These are phyloP conservation scores for Starmerella khaoyaiensis DNA, from an alignment of 805 yeast genomes.

Conservation along the genomic window DNA sequence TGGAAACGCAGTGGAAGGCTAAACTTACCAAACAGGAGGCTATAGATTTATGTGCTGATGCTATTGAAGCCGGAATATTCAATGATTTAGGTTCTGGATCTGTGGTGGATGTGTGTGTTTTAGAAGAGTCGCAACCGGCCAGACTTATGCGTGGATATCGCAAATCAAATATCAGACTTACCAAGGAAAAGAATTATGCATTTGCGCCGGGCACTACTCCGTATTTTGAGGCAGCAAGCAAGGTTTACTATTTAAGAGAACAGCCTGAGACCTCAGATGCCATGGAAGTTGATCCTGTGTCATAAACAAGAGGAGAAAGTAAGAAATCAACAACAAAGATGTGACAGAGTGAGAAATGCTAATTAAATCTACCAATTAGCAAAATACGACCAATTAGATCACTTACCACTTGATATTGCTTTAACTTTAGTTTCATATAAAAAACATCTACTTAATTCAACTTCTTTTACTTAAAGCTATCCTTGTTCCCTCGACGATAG, in stretches of 20 bases:
- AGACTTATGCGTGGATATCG: conserved; percentile 70
- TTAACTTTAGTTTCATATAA: no score
- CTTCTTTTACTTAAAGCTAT: conserved; percentile 36
- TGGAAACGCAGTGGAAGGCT: conserved; percentile 77
- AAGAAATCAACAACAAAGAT: neutral
- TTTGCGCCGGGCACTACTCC: conserved; percentile 93
- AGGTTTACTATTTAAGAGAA: conserved; percentile 29
- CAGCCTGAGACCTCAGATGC: conserved; percentile 44
- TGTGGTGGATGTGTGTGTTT: conserved; percentile 91
- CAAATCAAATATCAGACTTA: conserved; percentile 78
- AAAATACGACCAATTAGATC: no score
- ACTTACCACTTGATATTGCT: no score
- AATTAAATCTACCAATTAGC: neutral
- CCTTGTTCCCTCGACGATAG: conserved; percentile 84
- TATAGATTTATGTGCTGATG: conserved; percentile 77
- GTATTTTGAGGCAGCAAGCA: conserved; percentile 46
- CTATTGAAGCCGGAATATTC: conserved; percentile 97
- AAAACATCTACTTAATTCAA: neutral
- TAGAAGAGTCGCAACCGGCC: conserved; percentile 76
- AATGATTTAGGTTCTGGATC: conserved; percentile 98
- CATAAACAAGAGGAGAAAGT: conserved; percentile 1
- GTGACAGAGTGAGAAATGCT: neutral
- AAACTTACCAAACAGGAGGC: conserved; percentile 79
- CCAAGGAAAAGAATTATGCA: conserved; percentile 70
- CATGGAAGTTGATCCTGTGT: conserved; percentile 41